Evolutionary conservation across 345 rosid species (phyloP), one percentile per base, ranked within the genome.

Genomic region (Corchorus capsularis): DNA sequence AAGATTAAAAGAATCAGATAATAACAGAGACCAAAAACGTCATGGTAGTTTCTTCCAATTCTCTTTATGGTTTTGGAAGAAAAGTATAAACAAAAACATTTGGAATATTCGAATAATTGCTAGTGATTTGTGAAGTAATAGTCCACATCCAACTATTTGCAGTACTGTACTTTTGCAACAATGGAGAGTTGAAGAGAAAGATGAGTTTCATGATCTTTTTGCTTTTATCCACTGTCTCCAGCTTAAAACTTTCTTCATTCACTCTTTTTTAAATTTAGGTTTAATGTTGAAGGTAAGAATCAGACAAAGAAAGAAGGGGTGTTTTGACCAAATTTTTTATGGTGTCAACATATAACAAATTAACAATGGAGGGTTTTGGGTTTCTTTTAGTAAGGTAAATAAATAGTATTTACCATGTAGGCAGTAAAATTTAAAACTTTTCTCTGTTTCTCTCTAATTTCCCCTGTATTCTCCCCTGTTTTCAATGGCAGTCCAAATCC

Each of bases 401-500:
- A n/a, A n/a, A n/a, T n/a, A n/a, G n/a, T n/a, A n/a, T n/a, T n/a
- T n/a, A n/a, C n/a, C n/a, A n/a, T n/a, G n/a, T n/a, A n/a, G 27
- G 32, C 32, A 8, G 6, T 10, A 56, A 20, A 5, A 20, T 6
- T 6, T 8, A 9, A 27, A 19, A 56, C 61, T 1, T 20, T 20
- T 56, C 6, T 9, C 34, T 10, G 47, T 45, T 45, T 45, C 43
- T 6, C 47, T 45, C 47, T 45, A 27, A 8, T 56, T 56, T 56
- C 14, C 34, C 20, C 34, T 56, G 61, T 57, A 20, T 20, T 41
- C 35, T 56, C 14, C 14, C 20, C 34, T 20, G 61, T 57, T 20
- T 20, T n/a, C 35, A 13, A 66, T 66, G 70, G 52, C 70, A 47
- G 12, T 4, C 53, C 52, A 20, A 65, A 65, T n/a, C 53, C 70